phyloP scores from a whole-genome alignment of 2,329 filamentous ascomycete genomes.

The Colletotrichum sp. region DNA sequence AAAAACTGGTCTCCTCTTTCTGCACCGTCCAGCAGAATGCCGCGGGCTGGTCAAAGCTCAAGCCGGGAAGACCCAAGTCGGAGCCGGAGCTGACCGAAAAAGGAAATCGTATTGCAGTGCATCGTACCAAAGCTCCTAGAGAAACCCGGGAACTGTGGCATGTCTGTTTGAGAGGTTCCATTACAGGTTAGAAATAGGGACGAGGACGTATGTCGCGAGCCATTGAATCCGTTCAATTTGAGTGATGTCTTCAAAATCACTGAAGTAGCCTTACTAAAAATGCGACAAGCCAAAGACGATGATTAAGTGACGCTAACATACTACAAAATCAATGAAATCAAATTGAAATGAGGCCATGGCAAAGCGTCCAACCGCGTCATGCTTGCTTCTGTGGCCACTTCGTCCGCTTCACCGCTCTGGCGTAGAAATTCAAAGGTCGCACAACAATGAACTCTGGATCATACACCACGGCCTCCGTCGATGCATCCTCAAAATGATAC shows the following conservation, averaged over 20 bases:
- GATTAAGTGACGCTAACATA: neutral
- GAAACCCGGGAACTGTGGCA: rapidly evolving
- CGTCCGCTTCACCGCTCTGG: neutral
- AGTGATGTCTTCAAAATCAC: neutral
- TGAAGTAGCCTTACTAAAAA: neutral
- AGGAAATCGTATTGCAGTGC: neutral
- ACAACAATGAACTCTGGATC: conserved; percentile 25
- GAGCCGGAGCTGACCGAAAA: neutral
- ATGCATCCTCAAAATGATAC: conserved; percentile 23
- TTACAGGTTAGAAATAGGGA: neutral
- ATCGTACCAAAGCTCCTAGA: neutral
- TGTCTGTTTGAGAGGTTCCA: neutral
- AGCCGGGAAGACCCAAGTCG: neutral
- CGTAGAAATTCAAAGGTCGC: conserved; percentile 27
- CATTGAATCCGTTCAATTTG: neutral
- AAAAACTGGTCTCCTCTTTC: neutral
- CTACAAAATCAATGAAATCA: rapidly evolving
- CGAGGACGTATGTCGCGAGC: neutral
- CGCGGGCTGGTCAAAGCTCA: neutral
- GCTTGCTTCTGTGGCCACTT: neutral
- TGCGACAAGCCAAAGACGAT: rapidly evolving
- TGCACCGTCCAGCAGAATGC: too few relatives aligned
- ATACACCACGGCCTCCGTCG: conserved; percentile 20
- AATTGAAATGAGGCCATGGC: neutral
- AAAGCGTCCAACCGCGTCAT: neutral